These are phyloP conservation scores for Chalciporus pseudorubinellus DNA, from an alignment of 768 basidiomycete species.

Conservation along the genomic window DNA sequence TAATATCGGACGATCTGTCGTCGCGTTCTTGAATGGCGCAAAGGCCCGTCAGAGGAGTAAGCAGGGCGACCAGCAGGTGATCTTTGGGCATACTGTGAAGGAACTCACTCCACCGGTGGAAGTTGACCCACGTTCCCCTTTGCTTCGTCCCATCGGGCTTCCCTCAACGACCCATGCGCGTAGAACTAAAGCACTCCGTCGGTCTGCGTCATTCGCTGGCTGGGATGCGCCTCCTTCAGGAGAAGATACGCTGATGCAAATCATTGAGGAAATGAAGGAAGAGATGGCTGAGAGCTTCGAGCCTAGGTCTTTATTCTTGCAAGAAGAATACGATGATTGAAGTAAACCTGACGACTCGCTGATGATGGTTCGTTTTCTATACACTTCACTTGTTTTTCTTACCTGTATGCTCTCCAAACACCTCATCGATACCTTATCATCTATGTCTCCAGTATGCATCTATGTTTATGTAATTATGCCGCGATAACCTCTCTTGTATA, in stretches of 20 bases:
- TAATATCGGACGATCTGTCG: constrained; percentile 1
- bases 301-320: constrained; percentile 14
- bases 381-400: too few relatives aligned
- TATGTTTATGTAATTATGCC: background rate
- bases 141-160: background rate
- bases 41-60: constrained; percentile 1
- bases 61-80: background rate
- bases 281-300: constrained; percentile 16
- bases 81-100: constrained; percentile 20
- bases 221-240: background rate
- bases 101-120: constrained; percentile 5
- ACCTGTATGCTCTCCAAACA: too few relatives aligned
- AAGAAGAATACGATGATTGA: constrained; percentile 3
- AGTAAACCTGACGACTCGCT: background rate
- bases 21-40: constrained; percentile 6
- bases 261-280: constrained; percentile 22
- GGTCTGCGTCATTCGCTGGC: constrained; percentile 26
- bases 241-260: constrained; percentile 11
- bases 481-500: too few relatives aligned
- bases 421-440: background rate
- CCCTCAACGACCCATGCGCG: background rate
- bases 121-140: constrained; percentile 15
- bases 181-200: constrained; percentile 17
- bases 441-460: background rate
- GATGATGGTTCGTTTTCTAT: background rate